Evolutionary conservation across 2,329 filamentous ascomycete genomes (phyloP), one percentile per base, ranked within the genome.

Genomic region (Trichoderma sp.): DNA sequence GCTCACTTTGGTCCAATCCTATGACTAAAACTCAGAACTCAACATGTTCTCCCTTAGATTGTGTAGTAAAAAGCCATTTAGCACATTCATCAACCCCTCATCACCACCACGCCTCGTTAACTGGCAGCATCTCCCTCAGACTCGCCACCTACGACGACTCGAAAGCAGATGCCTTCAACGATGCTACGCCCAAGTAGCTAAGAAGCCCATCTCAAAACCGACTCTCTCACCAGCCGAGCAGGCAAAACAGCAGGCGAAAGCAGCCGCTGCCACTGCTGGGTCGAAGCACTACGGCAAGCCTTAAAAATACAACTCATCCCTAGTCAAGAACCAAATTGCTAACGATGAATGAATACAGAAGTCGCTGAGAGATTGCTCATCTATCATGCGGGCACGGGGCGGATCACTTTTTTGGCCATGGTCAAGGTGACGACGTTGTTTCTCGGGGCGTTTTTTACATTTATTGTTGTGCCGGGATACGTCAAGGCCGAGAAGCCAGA

Each of bases 341-440:
- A 43, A 71, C 12, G 28, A 43, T 57, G 69, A 26, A 34, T 3
- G 7, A 39, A 47, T 2, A 11, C 26, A 88, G 86, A 81, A 39
- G 86, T 87, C 72, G 88, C 89, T 0, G 85, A 89, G 74, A 83
- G 83, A 15, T 78, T 95, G 32, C 86, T 94, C 75, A 87, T 97
- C 73, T 97, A 93, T 80, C 92, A 94, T 81, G 90, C 90, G 68
- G 92, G 93, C 67, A 91, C 89, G 0, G 86, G 86, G 9, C 86
- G 88, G 72, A 91, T 88, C 34, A 88, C 90, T 7, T 91, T 92
- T 75, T 82, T 95, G 60, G 92, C 91, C 63, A 88, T 90, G 77
- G 80, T 93, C 73, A 93, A 94, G 77, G 82, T 95, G 71, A 90
- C 90, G 1, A 91, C 91, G 3, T 85, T 96, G 53, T 88, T 94